A percentile compares a stretch with the other conserved stretches of the same genome.
phyloP scores from a whole-genome alignment of 306 rosid species.

The Ziziphus jujuba region DNA sequence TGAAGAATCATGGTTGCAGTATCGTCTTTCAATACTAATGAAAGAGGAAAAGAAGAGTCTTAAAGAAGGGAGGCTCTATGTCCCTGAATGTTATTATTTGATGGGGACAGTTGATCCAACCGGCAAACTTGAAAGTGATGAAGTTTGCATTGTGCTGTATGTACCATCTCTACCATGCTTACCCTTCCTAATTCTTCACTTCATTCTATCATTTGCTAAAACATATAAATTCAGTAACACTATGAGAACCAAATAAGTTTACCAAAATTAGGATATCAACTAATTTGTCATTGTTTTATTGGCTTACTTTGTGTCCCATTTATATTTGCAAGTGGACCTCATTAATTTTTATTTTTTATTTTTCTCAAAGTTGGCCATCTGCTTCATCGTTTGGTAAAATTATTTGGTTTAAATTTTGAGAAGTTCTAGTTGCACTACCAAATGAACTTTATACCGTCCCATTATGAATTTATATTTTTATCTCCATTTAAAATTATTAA shows the following conservation, averaged over 20 bases:
- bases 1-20: constrained; percentile 64
- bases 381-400: too few species aligned
- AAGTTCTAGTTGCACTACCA: too few species aligned
- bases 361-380: too few species aligned
- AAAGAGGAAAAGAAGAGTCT: constrained; percentile 48
- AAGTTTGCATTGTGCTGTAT: constrained; percentile 81
- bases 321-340: too few species aligned
- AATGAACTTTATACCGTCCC: too few species aligned
- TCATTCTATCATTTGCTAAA: not conserved
- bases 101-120: constrained; percentile 94
- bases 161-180: constrained; percentile 18
- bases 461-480: too few species aligned
- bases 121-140: constrained; percentile 36
- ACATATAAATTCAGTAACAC: not conserved
- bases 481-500: too few species aligned
- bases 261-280: too few species aligned
- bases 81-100: constrained; percentile 55
- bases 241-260: not conserved
- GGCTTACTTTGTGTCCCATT: too few species aligned
- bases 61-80: constrained; percentile 45
- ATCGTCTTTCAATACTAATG: constrained; percentile 38
- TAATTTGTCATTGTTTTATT: too few species aligned
- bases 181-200: not conserved
- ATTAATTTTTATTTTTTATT: too few species aligned
- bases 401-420: too few species aligned